A percentile compares a stretch with the other conserved stretches of the same genome.
These are phyloP conservation scores for Aspergillus sclerotialis DNA, from an alignment of 2,329 filamentous ascomycete species.

Conservation along the genomic window DNA sequence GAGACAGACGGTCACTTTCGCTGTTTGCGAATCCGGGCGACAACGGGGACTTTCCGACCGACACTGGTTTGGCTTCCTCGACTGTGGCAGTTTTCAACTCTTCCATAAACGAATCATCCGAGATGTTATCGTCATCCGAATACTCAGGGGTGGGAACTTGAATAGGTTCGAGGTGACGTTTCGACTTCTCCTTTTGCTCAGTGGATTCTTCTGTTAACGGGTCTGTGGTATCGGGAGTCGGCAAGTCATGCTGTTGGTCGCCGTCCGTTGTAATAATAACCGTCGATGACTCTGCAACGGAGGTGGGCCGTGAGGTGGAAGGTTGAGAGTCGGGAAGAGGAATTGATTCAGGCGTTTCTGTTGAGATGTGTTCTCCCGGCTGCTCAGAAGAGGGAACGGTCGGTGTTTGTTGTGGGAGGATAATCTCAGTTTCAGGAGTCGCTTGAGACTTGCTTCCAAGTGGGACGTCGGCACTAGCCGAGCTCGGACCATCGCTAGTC, in stretches of 20 bases:
- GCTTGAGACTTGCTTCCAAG: conserved; percentile 18
- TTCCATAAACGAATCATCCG: conserved; percentile 74
- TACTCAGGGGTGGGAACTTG: conserved; percentile 31
- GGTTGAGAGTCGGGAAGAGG: conserved; percentile 13
- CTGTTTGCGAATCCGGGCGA: conserved; percentile 52
- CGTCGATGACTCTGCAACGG: conserved; percentile 13
- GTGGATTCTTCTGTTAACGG: conserved; percentile 13
- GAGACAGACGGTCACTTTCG: conserved; percentile 20
- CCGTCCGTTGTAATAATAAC: conserved; percentile 12
- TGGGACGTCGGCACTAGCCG: conserved; percentile 26
- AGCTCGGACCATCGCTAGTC: conserved; percentile 21
- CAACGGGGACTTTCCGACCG: conserved; percentile 75
- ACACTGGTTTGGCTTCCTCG: conserved; percentile 73
- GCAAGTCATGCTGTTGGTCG: conserved; percentile 14
- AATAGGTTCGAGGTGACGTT: conserved; percentile 47
- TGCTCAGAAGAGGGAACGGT: conserved; percentile 9
- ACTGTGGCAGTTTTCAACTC: conserved; percentile 76
- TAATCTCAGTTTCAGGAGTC: conserved; percentile 17
- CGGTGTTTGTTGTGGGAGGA: conserved; percentile 12
- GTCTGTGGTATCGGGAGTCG: conserved; percentile 15
- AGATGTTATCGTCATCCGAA: conserved; percentile 37
- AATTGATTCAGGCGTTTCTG: conserved; percentile 11
- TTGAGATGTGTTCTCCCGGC: conserved; percentile 10
- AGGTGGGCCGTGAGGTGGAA: conserved; percentile 9
- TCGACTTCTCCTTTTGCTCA: conserved; percentile 27